Evolutionary conservation across 257 asterid species (phyloP).

Genomic region (Fraxinus excelsior): DNA sequence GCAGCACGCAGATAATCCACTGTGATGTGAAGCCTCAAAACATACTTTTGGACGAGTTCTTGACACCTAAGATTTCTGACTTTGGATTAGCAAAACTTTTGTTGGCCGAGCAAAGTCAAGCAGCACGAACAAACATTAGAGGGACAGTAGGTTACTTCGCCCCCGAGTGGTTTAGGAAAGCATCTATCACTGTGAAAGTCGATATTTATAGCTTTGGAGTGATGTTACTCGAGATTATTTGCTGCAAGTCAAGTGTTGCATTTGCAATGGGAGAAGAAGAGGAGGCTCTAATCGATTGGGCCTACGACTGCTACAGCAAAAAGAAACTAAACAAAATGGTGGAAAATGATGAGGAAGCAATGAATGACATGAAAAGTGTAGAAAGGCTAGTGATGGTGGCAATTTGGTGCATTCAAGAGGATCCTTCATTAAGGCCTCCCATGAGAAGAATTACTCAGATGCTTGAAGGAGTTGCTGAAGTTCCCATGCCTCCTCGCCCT

Average conservation of each 20-base stretch:
- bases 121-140: constrained; percentile 31
- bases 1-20: constrained; percentile 44
- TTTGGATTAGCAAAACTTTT: constrained; percentile 45
- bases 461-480: constrained; percentile 62
- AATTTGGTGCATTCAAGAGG: constrained; percentile 67
- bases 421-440: constrained; percentile 48
- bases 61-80: constrained; percentile 34
- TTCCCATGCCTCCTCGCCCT: constrained; percentile 47
- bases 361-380: constrained; percentile 28
- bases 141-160: constrained; percentile 45
- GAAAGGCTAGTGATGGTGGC: constrained; percentile 52
- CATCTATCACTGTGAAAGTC: constrained; percentile 36
- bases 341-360: constrained; percentile 46
- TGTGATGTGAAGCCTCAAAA: constrained; percentile 51
- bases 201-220: constrained; percentile 61
- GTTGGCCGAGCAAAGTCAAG: constrained; percentile 35
- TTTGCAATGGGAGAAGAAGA: constrained; percentile 23
- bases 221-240: constrained; percentile 43
- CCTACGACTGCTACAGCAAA: constrained; percentile 37
- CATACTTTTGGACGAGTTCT: constrained; percentile 39
- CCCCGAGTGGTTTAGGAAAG: constrained; percentile 45
- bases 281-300: constrained; percentile 43
- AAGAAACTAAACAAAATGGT: constrained; percentile 30
- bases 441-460: constrained; percentile 49
- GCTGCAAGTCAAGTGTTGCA: constrained; percentile 35